Conservation (phyloP, 1,139 yeast species). For the Pichia sp. region DNA sequence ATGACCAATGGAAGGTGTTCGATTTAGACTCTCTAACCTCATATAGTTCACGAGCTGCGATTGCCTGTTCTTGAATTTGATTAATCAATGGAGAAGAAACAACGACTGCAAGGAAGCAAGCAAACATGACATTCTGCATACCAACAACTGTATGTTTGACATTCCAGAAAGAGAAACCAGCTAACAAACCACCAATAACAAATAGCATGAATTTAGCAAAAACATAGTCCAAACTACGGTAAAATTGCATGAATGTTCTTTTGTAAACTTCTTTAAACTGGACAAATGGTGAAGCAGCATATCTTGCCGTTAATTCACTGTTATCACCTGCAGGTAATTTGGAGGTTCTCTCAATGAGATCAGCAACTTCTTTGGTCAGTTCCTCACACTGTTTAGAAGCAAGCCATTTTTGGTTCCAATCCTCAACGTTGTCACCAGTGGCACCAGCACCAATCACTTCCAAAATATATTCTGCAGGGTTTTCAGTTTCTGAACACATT, state of each 20-base stretch:
- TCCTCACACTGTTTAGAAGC: conserved; percentile 1
- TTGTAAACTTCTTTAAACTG: conserved; percentile 40
- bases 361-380: conserved; percentile 26
- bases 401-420: conserved; percentile 47
- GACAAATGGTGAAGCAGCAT: conserved; percentile 36
- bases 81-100: conserved; percentile 50
- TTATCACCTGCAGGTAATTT: conserved; percentile 25
- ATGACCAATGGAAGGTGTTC: conserved; percentile 61
- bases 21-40: conserved; percentile 62
- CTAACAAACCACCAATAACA: conserved; percentile 41
- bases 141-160: conserved; percentile 42
- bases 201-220: conserved; percentile 38
- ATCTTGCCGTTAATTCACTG: conserved; percentile 32
- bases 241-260: conserved; percentile 43
- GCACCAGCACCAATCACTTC: conserved; percentile 60
- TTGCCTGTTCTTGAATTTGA: conserved; percentile 55
- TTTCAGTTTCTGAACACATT: conserved; percentile 44
- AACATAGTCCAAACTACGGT: conserved; percentile 46
- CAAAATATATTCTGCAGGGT: conserved; percentile 53
- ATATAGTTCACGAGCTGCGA: conserved; percentile 45
- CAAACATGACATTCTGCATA: conserved; percentile 51
- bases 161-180: conserved; percentile 37
- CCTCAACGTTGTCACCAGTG: conserved; percentile 37
- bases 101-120: conserved; percentile 46
- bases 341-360: conserved; percentile 20